Base-by-base conservation (phyloP, 805 yeast species). In the Suhomyces sp. region DNA sequence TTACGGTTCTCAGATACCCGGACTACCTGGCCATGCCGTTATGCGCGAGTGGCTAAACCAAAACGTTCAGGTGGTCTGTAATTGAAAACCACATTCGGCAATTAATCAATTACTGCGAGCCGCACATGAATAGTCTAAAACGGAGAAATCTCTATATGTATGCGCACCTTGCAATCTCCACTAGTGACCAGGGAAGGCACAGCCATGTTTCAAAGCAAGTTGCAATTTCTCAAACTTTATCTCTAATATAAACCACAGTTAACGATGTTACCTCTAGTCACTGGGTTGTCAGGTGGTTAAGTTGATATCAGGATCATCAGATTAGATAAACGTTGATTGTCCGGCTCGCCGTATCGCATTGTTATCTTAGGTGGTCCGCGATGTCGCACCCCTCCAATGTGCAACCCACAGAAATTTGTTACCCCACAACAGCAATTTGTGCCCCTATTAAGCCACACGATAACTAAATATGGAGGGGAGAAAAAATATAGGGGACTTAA, bases 381-480 rank as follows among this genome's bases (percentile, higher is more conserved):
- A 33, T 33, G 15, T n/a, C 36, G 36, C 36, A 6, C 36, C 15
- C 17, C 17, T 33, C 8, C 36, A 33, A 33, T 33, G 17, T 33
- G 24, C 24, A 38, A 38, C 42, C 23, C 24, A 19, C 24, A 38
- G 24, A 9, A 38, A 38, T 38, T 38, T 38, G 24, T 38, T 13
- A 42, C 46, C 46, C 46, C 46, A 42, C 46, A 42, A 42, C 46
- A 19, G 6, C 46, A 24, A 13, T 17, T 29, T 33, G 38, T 49
- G 42, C 54, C 54, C 54, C 54, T 48, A 47, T 44, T 51, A 6
- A 42, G 35, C 44, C 51, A 51, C 51, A 51, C 54, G 50, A 47
- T 47, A 27, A 10, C 27, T 40, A 42, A 42, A 24, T 9, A 42
- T n/a, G 23, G 29, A 23, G 17, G 24, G 24, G 24, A 38, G 22